A percentile compares a stretch with the other conserved stretches of the same genome.
These are phyloP conservation scores for Diversispora epigaea DNA, from an alignment of 192 early-diverging fungal species.

Conservation along the genomic window DNA sequence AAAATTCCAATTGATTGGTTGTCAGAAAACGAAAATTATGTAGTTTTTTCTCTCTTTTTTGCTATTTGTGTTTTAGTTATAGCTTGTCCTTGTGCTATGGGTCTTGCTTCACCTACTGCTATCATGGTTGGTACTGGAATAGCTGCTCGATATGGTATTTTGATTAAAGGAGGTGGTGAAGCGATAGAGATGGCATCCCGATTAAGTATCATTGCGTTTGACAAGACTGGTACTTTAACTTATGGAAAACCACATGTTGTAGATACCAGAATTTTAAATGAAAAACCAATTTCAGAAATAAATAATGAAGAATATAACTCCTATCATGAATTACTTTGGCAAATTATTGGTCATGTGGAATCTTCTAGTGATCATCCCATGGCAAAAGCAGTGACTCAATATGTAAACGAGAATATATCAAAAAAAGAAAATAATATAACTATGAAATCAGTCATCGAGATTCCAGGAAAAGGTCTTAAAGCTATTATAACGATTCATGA, in stretches of 20 bases:
- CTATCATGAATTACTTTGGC: constrained; percentile 25
- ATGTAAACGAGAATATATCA: constrained; percentile 23
- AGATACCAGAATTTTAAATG: constrained; percentile 33
- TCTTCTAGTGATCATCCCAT: constrained; percentile 70
- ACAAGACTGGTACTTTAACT: constrained; percentile 86
- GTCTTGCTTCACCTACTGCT: constrained; percentile 69
- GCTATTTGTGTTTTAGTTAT: constrained; percentile 66
- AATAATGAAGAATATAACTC: background rate
- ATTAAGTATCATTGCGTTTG: constrained; percentile 70
- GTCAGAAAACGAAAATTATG: constrained; percentile 45
- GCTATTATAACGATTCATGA: constrained; percentile 45
- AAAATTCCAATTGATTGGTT: constrained; percentile 45
- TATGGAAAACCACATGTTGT: constrained; percentile 65
- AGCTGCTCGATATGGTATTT: constrained; percentile 61
- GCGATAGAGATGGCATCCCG: constrained; percentile 67
- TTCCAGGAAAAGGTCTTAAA: constrained; percentile 63
- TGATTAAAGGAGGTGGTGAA: constrained; percentile 74
- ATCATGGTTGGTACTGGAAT: constrained; percentile 76
- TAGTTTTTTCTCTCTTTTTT: constrained; percentile 54
- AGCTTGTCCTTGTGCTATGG: constrained; percentile 72
- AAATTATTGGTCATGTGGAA: constrained; percentile 51
- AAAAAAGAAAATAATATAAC: background rate
- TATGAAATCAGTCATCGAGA: constrained; percentile 4
- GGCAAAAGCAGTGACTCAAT: constrained; percentile 55
- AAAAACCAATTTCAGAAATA: background rate